A percentile compares a stretch with the other conserved stretches of the same genome.
These are phyloP conservation scores for Grifola frondosa DNA, from an alignment of 1,284 basidiomycete species.

Conservation along the genomic window DNA sequence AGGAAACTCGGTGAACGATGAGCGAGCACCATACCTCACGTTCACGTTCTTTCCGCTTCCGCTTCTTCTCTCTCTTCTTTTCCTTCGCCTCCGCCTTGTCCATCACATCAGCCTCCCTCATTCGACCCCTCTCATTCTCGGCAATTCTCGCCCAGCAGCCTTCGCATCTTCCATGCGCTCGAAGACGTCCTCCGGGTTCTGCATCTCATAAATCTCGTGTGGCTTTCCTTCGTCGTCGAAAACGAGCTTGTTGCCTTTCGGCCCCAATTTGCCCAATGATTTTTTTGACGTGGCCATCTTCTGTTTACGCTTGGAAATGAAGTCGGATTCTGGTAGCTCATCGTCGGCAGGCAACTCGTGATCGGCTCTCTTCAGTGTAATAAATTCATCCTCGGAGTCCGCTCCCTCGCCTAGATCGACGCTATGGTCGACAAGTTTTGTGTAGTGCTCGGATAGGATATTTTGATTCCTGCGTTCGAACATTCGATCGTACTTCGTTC, in stretches of 20 bases:
- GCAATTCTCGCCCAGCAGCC: conserved; percentile 71
- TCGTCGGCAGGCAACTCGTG: conserved; percentile 66
- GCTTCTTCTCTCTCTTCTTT: conserved; percentile 82
- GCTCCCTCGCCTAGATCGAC: conserved; percentile 36
- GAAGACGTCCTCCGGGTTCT: conserved; percentile 71
- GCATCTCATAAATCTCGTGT: conserved; percentile 81
- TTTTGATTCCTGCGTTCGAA: conserved; percentile 96
- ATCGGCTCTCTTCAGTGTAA: conserved; percentile 89
- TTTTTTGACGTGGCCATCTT: conserved; percentile 81
- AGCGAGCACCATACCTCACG: conserved; percentile 51
- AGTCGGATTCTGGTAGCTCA: conserved; percentile 38
- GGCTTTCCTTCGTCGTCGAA: conserved; percentile 85
- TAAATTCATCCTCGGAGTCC: conserved; percentile 81
- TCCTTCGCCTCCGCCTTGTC: conserved; percentile 86
- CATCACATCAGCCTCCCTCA: conserved; percentile 68
- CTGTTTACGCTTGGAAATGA: conserved; percentile 59
- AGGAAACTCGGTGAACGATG: conserved; percentile 6
- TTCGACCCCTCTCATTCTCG: conserved; percentile 67
- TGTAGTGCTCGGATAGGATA: conserved; percentile 90
- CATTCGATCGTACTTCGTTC: conserved; percentile 98
- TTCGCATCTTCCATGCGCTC: conserved; percentile 57
- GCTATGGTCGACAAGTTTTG: conserved; percentile 77
- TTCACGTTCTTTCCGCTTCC: conserved; percentile 86
- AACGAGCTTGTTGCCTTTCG: conserved; percentile 68
- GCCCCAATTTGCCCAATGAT: conserved; percentile 62